Evolutionary conservation across 2,329 filamentous ascomycete genomes (phyloP).

Genomic region (Rhinocladiella similis): DNA sequence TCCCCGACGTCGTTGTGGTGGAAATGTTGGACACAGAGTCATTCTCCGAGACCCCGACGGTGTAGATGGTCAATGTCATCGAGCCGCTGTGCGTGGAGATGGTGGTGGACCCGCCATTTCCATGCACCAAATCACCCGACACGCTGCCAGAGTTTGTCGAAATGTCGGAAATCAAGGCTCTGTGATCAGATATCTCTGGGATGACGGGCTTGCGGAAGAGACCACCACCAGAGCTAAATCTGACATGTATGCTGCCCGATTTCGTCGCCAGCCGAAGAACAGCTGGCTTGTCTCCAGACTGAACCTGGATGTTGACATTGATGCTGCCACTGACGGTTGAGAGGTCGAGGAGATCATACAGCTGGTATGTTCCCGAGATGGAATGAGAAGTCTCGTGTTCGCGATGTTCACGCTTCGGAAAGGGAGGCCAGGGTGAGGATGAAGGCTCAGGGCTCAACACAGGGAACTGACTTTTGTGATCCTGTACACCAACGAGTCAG

Average conservation of each 20-base stretch:
- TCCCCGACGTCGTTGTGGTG: slow-evolving; percentile 11
- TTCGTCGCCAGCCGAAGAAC: slow-evolving; percentile 30
- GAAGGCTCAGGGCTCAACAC: slow-evolving; percentile 7
- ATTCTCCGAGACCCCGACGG: slow-evolving; percentile 16
- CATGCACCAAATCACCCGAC: slow-evolving; percentile 48
- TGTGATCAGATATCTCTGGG: slow-evolving; percentile 2
- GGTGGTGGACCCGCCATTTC: slow-evolving; percentile 44
- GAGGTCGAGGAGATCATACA: slow-evolving; percentile 36
- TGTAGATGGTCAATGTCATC: slow-evolving; percentile 50
- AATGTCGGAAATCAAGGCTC: slow-evolving; percentile 31
- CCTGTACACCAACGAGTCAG: slow-evolving; percentile 3
- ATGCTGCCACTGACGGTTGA: slow-evolving; percentile 35
- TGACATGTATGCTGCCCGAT: slow-evolving; percentile 33
- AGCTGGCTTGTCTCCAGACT: slow-evolving; percentile 35
- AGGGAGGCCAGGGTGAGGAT: slow-evolving; percentile 8
- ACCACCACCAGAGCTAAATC: slow-evolving; percentile 16
- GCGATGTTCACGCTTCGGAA: slow-evolving; percentile 20
- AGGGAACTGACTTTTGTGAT: slow-evolving; percentile 13
- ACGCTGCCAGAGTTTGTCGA: slow-evolving; percentile 33
- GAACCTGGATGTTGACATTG: slow-evolving; percentile 33
- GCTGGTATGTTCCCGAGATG: slow-evolving; percentile 34
- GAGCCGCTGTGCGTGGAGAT: slow-evolving; percentile 47
- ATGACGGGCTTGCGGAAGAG: slow-evolving; percentile 23
- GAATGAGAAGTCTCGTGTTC: slow-evolving; percentile 25
- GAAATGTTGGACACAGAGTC: slow-evolving; percentile 16